Conservation (phyloP, 345 rosid species). For the Aquilaria malaccensis region DNA sequence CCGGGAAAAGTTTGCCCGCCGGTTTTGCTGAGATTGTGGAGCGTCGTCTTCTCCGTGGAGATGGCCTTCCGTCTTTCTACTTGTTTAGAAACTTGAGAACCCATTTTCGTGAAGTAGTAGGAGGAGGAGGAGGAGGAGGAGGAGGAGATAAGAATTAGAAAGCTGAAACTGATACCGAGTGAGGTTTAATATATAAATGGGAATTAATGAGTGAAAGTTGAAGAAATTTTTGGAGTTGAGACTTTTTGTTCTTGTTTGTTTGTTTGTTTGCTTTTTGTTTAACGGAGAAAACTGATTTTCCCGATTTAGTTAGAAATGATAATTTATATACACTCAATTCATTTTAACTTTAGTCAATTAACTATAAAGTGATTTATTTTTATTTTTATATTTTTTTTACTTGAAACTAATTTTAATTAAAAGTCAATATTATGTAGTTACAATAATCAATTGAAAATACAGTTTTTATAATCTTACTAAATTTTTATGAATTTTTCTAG, state of each 20-base stretch:
- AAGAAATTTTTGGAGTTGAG: neutral
- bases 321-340: too few species aligned
- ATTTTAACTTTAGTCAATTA: too few species aligned
- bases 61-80: conserved; percentile 41
- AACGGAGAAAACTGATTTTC: conserved; percentile 7
- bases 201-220: too few species aligned
- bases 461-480: too few species aligned
- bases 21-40: conserved; percentile 34
- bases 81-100: conserved; percentile 58
- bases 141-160: conserved; percentile 3
- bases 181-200: conserved; percentile 2
- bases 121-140: neutral
- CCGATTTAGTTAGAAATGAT: too few species aligned
- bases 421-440: too few species aligned
- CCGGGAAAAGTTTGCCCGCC: conserved; percentile 61
- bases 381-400: too few species aligned
- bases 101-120: conserved; percentile 34
- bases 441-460: too few species aligned
- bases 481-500: too few species aligned
- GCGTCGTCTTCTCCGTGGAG: conserved; percentile 41
- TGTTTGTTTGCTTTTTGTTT: neutral
- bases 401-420: too few species aligned
- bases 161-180: neutral
- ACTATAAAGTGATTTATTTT: too few species aligned
- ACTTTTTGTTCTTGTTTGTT: neutral